Conservation (phyloP, 257 asterid species). For the Gentiana macrophylla region DNA sequence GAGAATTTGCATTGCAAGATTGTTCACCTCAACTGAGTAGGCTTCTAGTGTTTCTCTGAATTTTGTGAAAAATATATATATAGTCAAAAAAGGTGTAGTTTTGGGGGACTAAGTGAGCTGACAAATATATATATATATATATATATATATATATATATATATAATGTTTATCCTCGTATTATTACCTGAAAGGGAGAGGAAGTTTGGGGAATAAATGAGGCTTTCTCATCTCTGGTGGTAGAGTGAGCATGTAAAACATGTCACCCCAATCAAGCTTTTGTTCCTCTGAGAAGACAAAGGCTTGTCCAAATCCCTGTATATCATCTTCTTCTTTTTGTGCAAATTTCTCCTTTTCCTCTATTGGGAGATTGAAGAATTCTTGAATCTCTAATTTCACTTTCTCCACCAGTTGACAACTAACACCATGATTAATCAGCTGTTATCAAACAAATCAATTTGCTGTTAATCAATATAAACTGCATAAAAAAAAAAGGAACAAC, state of each 20-base stretch:
- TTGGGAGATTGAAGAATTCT: conserved; percentile 47
- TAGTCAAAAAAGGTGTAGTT: no score
- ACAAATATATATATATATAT: no score
- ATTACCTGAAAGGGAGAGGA: conserved; percentile 54
- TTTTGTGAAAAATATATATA: no score
- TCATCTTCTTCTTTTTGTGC: conserved; percentile 32
- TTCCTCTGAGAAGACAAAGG: conserved; percentile 13
- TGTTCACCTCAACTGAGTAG: no score
- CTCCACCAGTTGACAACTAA: conserved; percentile 31
- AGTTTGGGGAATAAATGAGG: conserved; percentile 50
- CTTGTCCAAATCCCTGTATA: conserved; percentile 51
- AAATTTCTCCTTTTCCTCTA: conserved; percentile 40
- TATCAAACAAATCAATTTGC: no score
- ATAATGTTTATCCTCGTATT: no score
- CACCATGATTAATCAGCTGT: conserved; percentile 63
- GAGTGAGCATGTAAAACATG: conserved; percentile 41
- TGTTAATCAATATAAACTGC: no score
- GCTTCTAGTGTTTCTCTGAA: no score
- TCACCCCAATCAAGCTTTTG: conserved; percentile 63
- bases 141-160: no score
- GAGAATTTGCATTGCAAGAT: no score
- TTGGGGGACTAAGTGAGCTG: no score
- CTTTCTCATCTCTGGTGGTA: conserved; percentile 36
- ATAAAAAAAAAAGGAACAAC: no score
- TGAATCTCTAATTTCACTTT: conserved; percentile 39